These are phyloP conservation scores for Chrysopogon serrulatus DNA, from an alignment of 176 grass and related monocot genomes.

Conservation along the genomic window DNA sequence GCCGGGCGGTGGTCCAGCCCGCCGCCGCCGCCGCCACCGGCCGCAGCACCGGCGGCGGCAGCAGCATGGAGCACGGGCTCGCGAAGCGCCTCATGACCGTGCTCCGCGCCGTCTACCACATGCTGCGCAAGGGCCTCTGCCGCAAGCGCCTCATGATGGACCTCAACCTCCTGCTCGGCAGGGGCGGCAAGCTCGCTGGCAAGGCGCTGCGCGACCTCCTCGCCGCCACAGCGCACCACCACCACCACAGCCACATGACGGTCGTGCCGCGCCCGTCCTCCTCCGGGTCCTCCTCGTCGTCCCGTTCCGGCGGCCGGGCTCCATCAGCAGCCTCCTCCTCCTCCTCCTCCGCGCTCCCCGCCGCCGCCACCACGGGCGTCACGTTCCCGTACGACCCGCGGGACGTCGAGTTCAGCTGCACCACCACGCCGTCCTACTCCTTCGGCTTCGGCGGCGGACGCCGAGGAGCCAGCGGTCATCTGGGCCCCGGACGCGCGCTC, in stretches of 20 bases:
- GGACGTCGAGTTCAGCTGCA: constrained; percentile 93
- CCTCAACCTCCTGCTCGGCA: constrained; percentile 68
- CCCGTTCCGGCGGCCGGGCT: too few relatives aligned
- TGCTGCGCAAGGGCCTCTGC: constrained; percentile 65
- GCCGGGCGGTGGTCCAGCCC: neutral
- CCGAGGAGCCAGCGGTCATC: too few relatives aligned
- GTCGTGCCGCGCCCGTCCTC: neutral
- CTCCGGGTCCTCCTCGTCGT: neutral
- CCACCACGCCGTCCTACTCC: constrained; percentile 46
- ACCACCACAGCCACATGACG: neutral
- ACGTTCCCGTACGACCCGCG: constrained; percentile 26
- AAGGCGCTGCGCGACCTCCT: constrained; percentile 42
- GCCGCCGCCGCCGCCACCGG: neutral
- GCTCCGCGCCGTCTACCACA: constrained; percentile 66
- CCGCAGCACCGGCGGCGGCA: neutral
- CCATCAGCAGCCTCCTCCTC: neutral
- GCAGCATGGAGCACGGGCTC: constrained; percentile 47
- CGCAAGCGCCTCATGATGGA: constrained; percentile 73
- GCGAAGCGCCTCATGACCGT: constrained; percentile 49
- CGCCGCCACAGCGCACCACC: neutral
- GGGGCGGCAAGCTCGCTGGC: constrained; percentile 64
- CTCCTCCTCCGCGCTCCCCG: neutral
- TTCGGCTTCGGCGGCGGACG: neutral
- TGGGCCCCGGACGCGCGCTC: neutral
- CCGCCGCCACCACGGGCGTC: neutral